A percentile compares a stretch with the other conserved stretches of the same genome.
Evolutionary conservation across 768 basidiomycete genomes (phyloP).

Genomic region (Lyophyllum decastes): DNA sequence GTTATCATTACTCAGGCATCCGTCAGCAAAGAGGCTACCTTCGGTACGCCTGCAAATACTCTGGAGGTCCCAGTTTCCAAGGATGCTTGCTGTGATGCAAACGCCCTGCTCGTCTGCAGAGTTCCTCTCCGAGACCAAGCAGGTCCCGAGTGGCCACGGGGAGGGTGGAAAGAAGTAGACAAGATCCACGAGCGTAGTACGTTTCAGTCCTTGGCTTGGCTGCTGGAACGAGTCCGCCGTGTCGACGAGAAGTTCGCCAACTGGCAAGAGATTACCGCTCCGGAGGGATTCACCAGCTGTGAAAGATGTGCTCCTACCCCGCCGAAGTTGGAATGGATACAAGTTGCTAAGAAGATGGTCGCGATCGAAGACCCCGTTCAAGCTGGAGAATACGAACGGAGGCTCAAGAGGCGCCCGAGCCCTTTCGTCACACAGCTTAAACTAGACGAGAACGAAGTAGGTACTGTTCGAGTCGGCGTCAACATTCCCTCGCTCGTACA

Average conservation of each 20-base stretch:
- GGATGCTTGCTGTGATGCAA: constrained; percentile 73
- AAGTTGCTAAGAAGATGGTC: constrained; percentile 56
- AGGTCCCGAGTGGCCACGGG: constrained; percentile 77
- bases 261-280: constrained; percentile 64
- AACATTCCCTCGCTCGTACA: constrained; percentile 88
- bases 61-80: constrained; percentile 52
- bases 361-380: constrained; percentile 84
- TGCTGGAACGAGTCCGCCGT: constrained; percentile 79
- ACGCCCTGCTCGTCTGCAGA: constrained; percentile 75
- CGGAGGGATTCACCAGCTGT: constrained; percentile 56
- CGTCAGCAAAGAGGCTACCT: constrained; percentile 54
- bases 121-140: constrained; percentile 73
- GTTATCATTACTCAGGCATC: constrained; percentile 45
- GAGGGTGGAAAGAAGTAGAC: constrained; percentile 79
- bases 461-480: constrained; percentile 80
- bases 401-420: constrained; percentile 81
- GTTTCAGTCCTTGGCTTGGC: constrained; percentile 84
- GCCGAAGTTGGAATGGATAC: constrained; percentile 78
- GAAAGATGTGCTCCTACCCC: constrained; percentile 79
- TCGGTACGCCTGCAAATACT: constrained; percentile 59
- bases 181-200: constrained; percentile 82
- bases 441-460: constrained; percentile 59
- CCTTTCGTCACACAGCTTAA: constrained; percentile 87
- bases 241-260: constrained; percentile 62
- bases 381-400: constrained; percentile 87